Base-by-base conservation (phyloP, 2,329 filamentous ascomycete genomes). In the Fusarium anguioides region DNA sequence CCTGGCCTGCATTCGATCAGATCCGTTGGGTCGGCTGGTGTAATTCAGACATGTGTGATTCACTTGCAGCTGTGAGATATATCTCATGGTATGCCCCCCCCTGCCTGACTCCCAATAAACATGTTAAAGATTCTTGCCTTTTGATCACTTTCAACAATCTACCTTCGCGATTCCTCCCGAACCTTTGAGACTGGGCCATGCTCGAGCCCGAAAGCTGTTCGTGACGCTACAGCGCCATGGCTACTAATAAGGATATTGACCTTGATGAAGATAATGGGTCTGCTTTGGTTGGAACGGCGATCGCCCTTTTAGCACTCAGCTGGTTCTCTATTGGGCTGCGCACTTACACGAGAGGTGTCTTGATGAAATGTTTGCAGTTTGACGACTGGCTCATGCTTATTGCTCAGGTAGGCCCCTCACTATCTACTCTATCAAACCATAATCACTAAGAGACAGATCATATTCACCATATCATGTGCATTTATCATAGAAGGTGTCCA, bases 351-450 rank as follows among this genome's bases (percentile, higher is more conserved):
- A 76, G 81, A 57, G 74, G 74, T 7, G 73, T 79, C 21, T 70
- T 84, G 64, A 83, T 80, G 61, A 82, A 80, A 35, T 75, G 75
- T 49, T 83, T 84, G 54, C 78, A 82, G 67, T 61, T 75, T n/a
- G 84, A 86, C 72, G 84, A 86, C 75, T 86, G 83, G 82, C 75
- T 85, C 63, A 86, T 86, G 83, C 64, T 85, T 40, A 68, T 80
- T 57, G 79, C 80, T 27, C 83, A 83, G 76, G 82, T 84, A 74
- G 9, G 77, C 57, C 21, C 23, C 29, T 18, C 14, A 26, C n/a
- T 15, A 7, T 9, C 6, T 14, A 23, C 21, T 18, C 26, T 14
- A 15, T 39, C 8, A n/a, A 23, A n/a, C 14, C 24, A 31, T 15
- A 26, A 65, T 67, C 20, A 53, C 42, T 11, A 11, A 47, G 24